Base-by-base conservation (phyloP, 805 yeast species). In the Nakazawaea pomicola region DNA sequence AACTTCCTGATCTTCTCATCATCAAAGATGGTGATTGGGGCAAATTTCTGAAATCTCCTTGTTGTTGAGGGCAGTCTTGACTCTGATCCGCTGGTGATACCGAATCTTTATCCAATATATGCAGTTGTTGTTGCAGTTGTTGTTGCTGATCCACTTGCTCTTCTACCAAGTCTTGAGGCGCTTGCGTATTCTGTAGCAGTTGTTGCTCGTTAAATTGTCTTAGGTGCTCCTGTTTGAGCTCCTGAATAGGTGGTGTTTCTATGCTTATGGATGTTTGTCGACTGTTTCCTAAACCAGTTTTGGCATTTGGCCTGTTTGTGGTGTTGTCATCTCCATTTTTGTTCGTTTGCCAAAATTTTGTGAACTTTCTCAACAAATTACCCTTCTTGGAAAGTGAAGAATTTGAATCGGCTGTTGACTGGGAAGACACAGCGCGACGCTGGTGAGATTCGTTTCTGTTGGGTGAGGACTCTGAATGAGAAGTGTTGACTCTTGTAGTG, bases 81-180 rank as follows among this genome's bases (percentile, higher is more conserved):
- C n/a, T n/a, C n/a, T n/a, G n/a, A n/a, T n/a, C n/a, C n/a, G n/a
- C n/a, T n/a, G n/a, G n/a, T n/a, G n/a, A n/a, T n/a, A n/a, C n/a
- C n/a, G n/a, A n/a, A n/a, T n/a, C n/a, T n/a, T n/a, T n/a, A n/a
- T n/a, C n/a, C n/a, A n/a, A n/a, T n/a, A n/a, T n/a, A n/a, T n/a
- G 55, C 25, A 8, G 15, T 38, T 60, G 58, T 45, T 61, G 60
- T 47, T 52, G 47, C 46, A 51, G 59, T 43, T 49, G 52, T 12
- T 41, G 44, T 21, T 54, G 58, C n/a, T 42, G 43, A 43, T 44
- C 48, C 29, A 25, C 16, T 12, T 47, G 53, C 25, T 43, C 44
- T 27, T 39, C 49, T 25, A 32, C 41, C 35, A 15, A 32, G n/a
- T n/a, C n/a, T 32, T 10, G 16, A n/a, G 24, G 16, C 16, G n/a